Base-by-base conservation (phyloP, 352 stramenopile species). In the Phytophthora sojae region DNA sequence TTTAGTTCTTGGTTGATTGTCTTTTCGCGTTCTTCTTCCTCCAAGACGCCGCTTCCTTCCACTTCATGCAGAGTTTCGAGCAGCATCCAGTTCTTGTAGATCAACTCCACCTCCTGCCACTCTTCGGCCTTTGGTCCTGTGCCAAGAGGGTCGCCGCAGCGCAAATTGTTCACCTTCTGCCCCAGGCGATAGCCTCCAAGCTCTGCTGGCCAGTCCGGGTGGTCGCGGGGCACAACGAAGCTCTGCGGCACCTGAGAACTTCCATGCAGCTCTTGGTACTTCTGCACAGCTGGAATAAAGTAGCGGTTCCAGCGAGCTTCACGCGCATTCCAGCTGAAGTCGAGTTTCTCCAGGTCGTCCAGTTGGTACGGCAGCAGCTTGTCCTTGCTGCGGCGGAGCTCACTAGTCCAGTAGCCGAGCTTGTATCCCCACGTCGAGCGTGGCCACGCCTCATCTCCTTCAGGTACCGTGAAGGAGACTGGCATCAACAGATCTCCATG, bases 151-250 rank as follows among this genome's bases (percentile, higher is more conserved):
- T 73, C 55, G 6, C 76, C 57, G 25, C 67, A 79, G 23, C 77
- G 77, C 67, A 85, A 44, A 30, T 85, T 84, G 57, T 81, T 85
- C 35, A 85, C 68, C 39, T 82, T 85, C 49, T 85, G 77, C 1
- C 77, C 77, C 61, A 84, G 39, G 5, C 77, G 77, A 69, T 80
- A 84, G 23, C 74, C 74, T 25, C 58, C 52, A 3, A 84, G 37
- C 42, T 80, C 67, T 5, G 39, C 8, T 6, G 77, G 61, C 77
- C 77, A 84, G 1, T 69, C 7, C 6, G 51, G 44, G 26, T 81
- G 68, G 35, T 80, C 59, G 25, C 26, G 29, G 1, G 77, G 74
- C n/a, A 84, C 77, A n/a, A 79, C 67, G 42, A 84, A 84, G 12
- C 57, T 71, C 59, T 85, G 77, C 6, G 75, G 77, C 21, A 85